Evolutionary conservation across 140 eudicot species (phyloP).

Genomic region (Bidens hawaiensis): DNA sequence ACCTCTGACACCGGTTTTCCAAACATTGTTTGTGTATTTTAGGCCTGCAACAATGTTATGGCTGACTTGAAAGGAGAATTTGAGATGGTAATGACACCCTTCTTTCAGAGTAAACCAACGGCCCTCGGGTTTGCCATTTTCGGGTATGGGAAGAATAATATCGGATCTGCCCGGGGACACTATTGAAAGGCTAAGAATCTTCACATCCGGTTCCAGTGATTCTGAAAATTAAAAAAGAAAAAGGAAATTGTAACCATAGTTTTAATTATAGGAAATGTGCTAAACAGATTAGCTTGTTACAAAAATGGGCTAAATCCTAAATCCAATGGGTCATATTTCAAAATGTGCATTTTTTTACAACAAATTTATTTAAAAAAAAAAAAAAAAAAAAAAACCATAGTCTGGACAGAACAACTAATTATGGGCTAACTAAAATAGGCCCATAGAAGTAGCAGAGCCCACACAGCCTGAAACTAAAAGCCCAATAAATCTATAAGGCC

Average conservation of each 20-base stretch:
- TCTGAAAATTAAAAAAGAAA: constrained; percentile 29
- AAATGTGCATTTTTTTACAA: no score
- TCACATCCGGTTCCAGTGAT: constrained; percentile 56
- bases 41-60: constrained; percentile 65
- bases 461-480: neutral
- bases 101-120: constrained; percentile 68
- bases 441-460: neutral
- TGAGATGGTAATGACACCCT: constrained; percentile 57
- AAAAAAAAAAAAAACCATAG: neutral
- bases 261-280: constrained; percentile 1
- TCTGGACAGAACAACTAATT: neutral
- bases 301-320: neutral
- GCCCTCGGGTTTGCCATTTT: constrained; percentile 54
- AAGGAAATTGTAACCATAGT: constrained; percentile 5
- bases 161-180: constrained; percentile 51
- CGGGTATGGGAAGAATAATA: constrained; percentile 53
- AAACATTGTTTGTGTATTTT: constrained; percentile 60
- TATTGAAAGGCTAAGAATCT: constrained; percentile 56
- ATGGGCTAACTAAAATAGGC: neutral
- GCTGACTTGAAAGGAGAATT: constrained; percentile 55
- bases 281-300: neutral
- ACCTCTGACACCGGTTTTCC: constrained; percentile 81
- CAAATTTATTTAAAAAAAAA: no score
- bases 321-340: neutral
- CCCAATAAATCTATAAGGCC: neutral